phyloP scores from a whole-genome alignment of 1,139 yeast genomes.

The Saccharomyces hybrid region DNA sequence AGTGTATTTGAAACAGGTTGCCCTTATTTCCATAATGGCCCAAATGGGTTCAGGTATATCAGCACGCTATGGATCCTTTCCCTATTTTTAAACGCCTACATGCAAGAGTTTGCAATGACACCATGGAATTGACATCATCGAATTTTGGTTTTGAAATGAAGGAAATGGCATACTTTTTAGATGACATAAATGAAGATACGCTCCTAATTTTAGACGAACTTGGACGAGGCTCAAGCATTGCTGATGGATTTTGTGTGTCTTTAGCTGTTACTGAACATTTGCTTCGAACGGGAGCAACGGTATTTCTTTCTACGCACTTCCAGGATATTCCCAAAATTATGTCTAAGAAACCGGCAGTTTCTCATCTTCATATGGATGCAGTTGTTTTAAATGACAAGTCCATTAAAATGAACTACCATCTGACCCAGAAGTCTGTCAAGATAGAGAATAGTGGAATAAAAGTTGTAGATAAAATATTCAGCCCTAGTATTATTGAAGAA shows the following conservation, averaged over 20 bases:
- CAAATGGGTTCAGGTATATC: conserved; percentile 43
- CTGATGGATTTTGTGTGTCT: conserved; percentile 39
- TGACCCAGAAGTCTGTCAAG: conserved; percentile 21
- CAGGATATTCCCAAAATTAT: conserved; percentile 34
- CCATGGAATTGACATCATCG: conserved; percentile 33
- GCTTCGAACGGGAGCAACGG: conserved; percentile 25
- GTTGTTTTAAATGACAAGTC: conserved; percentile 15
- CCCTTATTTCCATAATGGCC: conserved; percentile 37
- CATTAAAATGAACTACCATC: conserved; percentile 31
- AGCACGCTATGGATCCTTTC: conserved; percentile 35
- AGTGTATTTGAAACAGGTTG: conserved; percentile 38
- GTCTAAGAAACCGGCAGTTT: conserved; percentile 29
- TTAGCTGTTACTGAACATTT: conserved; percentile 36
- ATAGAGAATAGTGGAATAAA: conserved; percentile 32
- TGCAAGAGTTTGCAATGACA: conserved; percentile 36
- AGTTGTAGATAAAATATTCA: conserved; percentile 26
- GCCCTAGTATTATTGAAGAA: conserved; percentile 20
- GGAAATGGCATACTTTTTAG: conserved; percentile 39
- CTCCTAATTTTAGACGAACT: conserved; percentile 41
- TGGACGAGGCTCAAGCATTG: conserved; percentile 40
- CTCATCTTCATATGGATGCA: conserved; percentile 31
- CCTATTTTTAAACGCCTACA: conserved; percentile 35
- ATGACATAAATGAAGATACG: conserved; percentile 30
- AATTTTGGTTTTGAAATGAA: conserved; percentile 41
- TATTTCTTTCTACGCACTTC: conserved; percentile 38